Conservation (phyloP, 495 filamentous ascomycete species). For the Podospora conica region DNA sequence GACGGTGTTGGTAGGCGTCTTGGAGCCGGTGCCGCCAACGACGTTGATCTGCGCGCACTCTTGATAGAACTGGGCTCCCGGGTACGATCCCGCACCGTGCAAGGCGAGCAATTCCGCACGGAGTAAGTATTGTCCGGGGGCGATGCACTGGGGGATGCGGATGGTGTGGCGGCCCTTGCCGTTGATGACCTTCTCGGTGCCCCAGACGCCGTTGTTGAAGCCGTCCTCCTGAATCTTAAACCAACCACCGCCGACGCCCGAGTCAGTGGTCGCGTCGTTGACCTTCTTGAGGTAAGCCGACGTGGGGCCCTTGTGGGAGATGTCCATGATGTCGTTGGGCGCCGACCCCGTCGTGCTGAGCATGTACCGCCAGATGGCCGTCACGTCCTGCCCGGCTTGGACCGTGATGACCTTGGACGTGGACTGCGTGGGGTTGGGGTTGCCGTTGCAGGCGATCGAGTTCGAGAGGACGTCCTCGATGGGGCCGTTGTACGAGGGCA, state of each 20-base stretch:
- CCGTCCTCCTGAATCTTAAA: constrained; percentile 48
- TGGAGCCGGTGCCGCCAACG: constrained; percentile 29
- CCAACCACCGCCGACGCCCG: constrained; percentile 41
- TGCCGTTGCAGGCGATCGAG: constrained; percentile 50
- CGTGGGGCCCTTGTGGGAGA: constrained; percentile 39
- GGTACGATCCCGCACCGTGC: constrained; percentile 37
- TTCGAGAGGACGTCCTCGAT: constrained; percentile 48
- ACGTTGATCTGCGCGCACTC: constrained; percentile 47
- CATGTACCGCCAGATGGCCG: constrained; percentile 45
- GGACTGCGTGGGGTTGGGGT: constrained; percentile 45
- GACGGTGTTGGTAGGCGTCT: constrained; percentile 30
- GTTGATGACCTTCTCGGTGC: constrained; percentile 41
- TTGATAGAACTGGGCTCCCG: constrained; percentile 50
- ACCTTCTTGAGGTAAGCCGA: constrained; percentile 49
- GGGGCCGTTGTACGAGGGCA: constrained; percentile 36
- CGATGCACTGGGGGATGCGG: constrained; percentile 40
- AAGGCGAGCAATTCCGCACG: constrained; percentile 50
- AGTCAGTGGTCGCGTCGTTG: constrained; percentile 35
- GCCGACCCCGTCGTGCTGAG: constrained; percentile 32
- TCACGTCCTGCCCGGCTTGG: constrained; percentile 24
- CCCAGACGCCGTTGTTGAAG: constrained; percentile 36
- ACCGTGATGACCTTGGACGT: constrained; percentile 32
- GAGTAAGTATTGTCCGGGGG: constrained; percentile 45
- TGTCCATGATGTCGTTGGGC: constrained; percentile 42
- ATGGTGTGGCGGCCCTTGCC: constrained; percentile 41